Conservation (phyloP, 1,284 basidiomycete species). For the Amylostereum areolatum region DNA sequence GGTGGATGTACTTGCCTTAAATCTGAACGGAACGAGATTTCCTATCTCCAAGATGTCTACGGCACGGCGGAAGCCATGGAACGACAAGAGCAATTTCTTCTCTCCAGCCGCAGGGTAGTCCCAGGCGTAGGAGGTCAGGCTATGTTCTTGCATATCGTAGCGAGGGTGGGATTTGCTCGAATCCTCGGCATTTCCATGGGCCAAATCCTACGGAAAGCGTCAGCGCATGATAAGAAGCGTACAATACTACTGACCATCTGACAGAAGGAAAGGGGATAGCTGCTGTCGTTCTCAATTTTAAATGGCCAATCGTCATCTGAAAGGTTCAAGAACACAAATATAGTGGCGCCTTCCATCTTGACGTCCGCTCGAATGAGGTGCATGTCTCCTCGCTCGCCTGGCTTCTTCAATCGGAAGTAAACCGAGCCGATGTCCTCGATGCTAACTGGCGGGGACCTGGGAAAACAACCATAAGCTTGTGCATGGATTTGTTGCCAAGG, state of each 20-base stretch:
- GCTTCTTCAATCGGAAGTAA: constrained; percentile 63
- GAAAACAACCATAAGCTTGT: not conserved
- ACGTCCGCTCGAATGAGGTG: constrained; percentile 81
- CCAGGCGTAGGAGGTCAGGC: constrained; percentile 81
- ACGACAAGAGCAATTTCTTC: constrained; percentile 74
- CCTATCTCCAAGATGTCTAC: constrained; percentile 98
- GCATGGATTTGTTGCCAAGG: not conserved
- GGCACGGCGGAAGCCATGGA: constrained; percentile 62
- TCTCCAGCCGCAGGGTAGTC: constrained; percentile 84
- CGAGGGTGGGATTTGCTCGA: constrained; percentile 28
- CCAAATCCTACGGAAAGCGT: constrained; percentile 38
- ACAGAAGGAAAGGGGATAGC: constrained; percentile 64
- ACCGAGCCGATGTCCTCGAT: constrained; percentile 88
- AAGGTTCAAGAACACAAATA: constrained; percentile 75
- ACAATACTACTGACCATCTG: constrained; percentile 56
- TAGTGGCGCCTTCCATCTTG: constrained; percentile 81
- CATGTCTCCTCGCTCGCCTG: constrained; percentile 32
- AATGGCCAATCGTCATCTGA: constrained; percentile 86
- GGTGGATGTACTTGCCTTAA: constrained; percentile 44
- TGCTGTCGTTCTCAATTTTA: constrained; percentile 85
- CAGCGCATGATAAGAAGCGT: not conserved
- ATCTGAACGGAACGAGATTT: constrained; percentile 85
- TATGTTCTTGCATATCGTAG: constrained; percentile 59
- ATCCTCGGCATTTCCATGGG: constrained; percentile 32
- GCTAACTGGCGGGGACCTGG: constrained; percentile 89